Conservation (phyloP, 352 stramenopile species). For the Globisporangium radiosum region DNA sequence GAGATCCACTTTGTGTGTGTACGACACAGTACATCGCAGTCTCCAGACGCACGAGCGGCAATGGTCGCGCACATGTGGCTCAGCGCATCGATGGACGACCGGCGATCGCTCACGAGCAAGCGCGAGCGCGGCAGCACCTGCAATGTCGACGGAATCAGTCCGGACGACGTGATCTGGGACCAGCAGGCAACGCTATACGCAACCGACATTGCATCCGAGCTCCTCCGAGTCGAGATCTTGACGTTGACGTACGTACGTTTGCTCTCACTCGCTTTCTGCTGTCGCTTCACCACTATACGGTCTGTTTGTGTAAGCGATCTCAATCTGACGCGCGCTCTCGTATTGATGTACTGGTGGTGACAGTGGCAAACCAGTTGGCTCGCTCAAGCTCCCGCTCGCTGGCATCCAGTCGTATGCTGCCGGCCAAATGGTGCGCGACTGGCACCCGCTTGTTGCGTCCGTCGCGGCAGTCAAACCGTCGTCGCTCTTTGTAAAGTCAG, state of each 20-base stretch:
- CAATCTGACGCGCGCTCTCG: too few relatives aligned
- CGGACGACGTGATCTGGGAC: constrained; percentile 25
- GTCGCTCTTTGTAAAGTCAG: constrained; percentile 8
- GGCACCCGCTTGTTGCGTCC: constrained; percentile 12
- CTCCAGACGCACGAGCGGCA: constrained; percentile 3
- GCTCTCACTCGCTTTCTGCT: not conserved
- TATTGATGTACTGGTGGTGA: too few relatives aligned
- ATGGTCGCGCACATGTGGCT: constrained; percentile 36
- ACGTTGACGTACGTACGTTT: constrained; percentile 21
- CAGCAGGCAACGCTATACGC: constrained; percentile 33
- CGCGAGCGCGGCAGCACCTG: not conserved
- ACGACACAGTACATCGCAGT: not conserved
- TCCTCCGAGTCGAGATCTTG: constrained; percentile 31
- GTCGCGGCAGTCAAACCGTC: not conserved
- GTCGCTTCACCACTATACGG: not conserved
- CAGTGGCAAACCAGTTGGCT: constrained; percentile 26
- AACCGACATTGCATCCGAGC: constrained; percentile 21
- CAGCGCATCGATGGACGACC: constrained; percentile 23
- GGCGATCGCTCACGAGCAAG: constrained; percentile 25
- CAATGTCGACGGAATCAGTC: constrained; percentile 5
- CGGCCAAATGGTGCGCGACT: constrained; percentile 16
- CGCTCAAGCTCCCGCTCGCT: constrained; percentile 28
- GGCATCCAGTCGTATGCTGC: constrained; percentile 8
- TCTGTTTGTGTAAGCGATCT: too few relatives aligned
- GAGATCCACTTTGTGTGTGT: constrained; percentile 31